A percentile compares a stretch with the other conserved stretches of the same genome.
phyloP scores from a whole-genome alignment of 768 basidiomycete species.

The Tylopilus rubrobrunneus region DNA sequence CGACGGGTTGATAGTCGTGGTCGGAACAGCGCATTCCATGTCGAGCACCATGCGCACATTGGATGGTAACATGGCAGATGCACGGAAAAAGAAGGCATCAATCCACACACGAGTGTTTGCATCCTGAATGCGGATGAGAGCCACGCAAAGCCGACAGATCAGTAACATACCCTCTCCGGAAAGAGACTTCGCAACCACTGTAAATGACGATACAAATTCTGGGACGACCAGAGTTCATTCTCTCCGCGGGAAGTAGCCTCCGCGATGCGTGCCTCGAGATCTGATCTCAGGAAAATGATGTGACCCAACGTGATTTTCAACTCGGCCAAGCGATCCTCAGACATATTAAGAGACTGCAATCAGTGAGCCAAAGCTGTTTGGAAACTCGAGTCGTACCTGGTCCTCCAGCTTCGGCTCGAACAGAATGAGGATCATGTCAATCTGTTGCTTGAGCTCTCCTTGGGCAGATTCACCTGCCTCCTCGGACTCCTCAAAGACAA shows the following conservation, averaged over 20 bases:
- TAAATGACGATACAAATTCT: not conserved
- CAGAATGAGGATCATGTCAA: not conserved
- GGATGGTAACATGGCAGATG: not conserved
- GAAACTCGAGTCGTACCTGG: no score
- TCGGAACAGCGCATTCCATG: not conserved
- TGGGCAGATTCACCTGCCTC: not conserved
- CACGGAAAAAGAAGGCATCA: not conserved
- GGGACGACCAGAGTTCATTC: not conserved
- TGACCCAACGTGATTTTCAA: not conserved
- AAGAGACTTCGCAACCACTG: not conserved
- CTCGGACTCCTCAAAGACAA: not conserved
- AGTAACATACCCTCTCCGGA: not conserved
- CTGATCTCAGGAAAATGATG: not conserved
- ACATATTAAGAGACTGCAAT: not conserved
- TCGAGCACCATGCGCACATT: not conserved
- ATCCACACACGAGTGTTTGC: not conserved
- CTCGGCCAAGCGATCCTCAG: not conserved
- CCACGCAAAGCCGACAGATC: no score
- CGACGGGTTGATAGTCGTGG: no score
- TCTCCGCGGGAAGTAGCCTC: not conserved
- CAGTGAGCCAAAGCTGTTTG: not conserved
- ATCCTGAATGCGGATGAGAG: not conserved
- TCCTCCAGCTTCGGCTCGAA: not conserved
- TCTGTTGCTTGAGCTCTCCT: not conserved
- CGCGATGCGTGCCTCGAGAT: not conserved